Conservation (phyloP, 495 filamentous ascomycete genomes). For the Hypoxylon lienhwacheense region DNA sequence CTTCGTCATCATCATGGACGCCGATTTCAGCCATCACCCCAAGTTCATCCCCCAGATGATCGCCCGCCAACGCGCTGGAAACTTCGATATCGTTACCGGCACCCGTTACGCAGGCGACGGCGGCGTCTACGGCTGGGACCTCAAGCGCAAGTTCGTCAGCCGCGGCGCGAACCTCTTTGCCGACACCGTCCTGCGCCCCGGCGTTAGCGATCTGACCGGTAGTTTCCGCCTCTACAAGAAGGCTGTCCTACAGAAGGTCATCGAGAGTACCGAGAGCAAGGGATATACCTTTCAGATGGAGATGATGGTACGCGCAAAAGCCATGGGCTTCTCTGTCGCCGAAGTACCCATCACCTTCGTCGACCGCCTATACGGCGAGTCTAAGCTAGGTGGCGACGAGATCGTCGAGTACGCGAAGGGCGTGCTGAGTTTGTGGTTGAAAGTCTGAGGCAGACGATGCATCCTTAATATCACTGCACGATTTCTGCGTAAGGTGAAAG, state of each 20-base stretch:
- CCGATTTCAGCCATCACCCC: constrained; percentile 97
- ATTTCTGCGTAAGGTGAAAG: constrained; percentile 7
- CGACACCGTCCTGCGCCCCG: constrained; percentile 88
- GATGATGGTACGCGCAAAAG: constrained; percentile 81
- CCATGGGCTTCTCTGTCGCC: constrained; percentile 83
- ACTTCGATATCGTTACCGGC: constrained; percentile 95
- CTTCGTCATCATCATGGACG: constrained; percentile 99
- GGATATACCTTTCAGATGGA: constrained; percentile 99
- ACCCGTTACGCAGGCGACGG: constrained; percentile 89
- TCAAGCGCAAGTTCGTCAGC: constrained; percentile 91
- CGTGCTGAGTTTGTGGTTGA: constrained; percentile 84
- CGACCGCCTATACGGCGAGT: constrained; percentile 92
- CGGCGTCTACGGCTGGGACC: constrained; percentile 95
- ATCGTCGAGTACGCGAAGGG: constrained; percentile 99
- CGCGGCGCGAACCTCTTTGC: constrained; percentile 94
- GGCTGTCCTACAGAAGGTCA: constrained; percentile 83
- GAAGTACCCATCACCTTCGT: constrained; percentile 97
- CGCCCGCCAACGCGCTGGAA: constrained; percentile 62
- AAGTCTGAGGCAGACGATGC: constrained; percentile 57
- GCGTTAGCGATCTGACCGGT: constrained; percentile 95
- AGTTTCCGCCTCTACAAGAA: constrained; percentile 95
- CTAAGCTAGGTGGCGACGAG: constrained; percentile 90
- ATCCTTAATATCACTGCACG: background rate
- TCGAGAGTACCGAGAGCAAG: constrained; percentile 85
- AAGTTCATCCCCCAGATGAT: constrained; percentile 95